Evolutionary conservation across 2,329 filamentous ascomycete genomes (phyloP), one percentile per base, ranked within the genome.

Genomic region (Sordariomycetes sp.): DNA sequence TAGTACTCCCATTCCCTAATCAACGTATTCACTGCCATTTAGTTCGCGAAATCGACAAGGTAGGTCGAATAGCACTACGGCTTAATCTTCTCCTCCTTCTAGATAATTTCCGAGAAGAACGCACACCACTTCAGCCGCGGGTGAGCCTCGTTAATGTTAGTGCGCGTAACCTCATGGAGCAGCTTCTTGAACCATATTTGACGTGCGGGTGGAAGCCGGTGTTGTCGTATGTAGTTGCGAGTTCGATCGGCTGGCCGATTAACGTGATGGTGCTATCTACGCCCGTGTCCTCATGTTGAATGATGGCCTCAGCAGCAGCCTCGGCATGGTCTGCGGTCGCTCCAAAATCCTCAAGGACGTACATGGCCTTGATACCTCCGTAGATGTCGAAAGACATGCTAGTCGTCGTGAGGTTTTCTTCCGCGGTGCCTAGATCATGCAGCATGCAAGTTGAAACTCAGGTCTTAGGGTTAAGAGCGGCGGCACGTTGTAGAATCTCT

Each of bases 391-490:
- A 90, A 8, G 81, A 87, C 64, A 90, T 72, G 28, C 74, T 74
- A 0, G 86, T 89, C 0, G 72, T 67, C 0, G 68, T 64, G 28
- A 85, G 68, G 65, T 86, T 80, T 22, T 76, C 70, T 3, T 74
- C 66, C 0, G 84, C 82, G 0, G 84, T 87, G 22, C 85, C 86
- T 60, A 90, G 85, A 68, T 90, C 87, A 66, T 91, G 87, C 2
- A 91, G 76, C 1, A 90, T 73, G 60, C 79, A 83, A 1, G 84
- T 75, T 1, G 90, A 68, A 55, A 84, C 81, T n/a, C 74, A 71
- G 1, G 78, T 78, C 0, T 69, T 69, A 0, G 68, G 63, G 1
- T 73, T 77, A 5, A 78, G 61, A 8, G 59, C 60, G 1, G 57
- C 53, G 1, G 65, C 66, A 2, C 70, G 62, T 6, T 70, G 64